These are phyloP conservation scores for Alternaria postmessia DNA, from an alignment of 2,329 filamentous ascomycete genomes.

Conservation along the genomic window DNA sequence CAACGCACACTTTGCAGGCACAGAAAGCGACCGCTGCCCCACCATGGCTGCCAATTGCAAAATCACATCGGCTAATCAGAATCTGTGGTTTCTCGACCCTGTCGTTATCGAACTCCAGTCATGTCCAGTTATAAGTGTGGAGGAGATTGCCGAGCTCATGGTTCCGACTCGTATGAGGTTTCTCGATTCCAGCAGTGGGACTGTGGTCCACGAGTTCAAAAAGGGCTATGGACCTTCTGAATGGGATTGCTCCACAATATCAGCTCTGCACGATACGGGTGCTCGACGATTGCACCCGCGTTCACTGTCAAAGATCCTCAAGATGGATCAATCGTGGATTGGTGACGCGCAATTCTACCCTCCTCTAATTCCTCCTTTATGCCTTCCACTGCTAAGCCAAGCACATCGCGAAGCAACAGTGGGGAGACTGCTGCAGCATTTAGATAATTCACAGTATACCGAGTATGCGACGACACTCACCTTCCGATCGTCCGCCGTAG, in stretches of 20 bases:
- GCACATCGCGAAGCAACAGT: neutral
- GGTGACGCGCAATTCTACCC: neutral
- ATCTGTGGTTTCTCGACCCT: neutral
- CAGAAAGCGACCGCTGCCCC: neutral
- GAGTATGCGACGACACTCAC: neutral
- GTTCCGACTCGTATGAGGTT: neutral
- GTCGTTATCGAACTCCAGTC: slow-evolving; percentile 1
- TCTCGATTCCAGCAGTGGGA: neutral
- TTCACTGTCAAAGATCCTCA: neutral
- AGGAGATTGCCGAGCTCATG: slow-evolving; percentile 4
- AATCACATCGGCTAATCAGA: neutral
- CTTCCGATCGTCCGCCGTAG: neutral
- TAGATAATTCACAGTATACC: neutral
- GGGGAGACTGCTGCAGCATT: neutral
- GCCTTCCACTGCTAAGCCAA: neutral
- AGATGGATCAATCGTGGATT: neutral
- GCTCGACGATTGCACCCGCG: neutral
- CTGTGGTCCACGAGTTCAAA: neutral
- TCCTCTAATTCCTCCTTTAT: neutral
- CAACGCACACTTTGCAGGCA: neutral
- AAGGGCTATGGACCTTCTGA: neutral
- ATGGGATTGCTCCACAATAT: neutral
- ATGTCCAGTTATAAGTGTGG: neutral
- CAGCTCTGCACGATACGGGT: neutral
- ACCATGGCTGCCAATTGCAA: neutral